A percentile compares a stretch with the other conserved stretches of the same genome.
Evolutionary conservation across 2,329 filamentous ascomycete genomes (phyloP).

Genomic region (Zymoseptoria tritici): DNA sequence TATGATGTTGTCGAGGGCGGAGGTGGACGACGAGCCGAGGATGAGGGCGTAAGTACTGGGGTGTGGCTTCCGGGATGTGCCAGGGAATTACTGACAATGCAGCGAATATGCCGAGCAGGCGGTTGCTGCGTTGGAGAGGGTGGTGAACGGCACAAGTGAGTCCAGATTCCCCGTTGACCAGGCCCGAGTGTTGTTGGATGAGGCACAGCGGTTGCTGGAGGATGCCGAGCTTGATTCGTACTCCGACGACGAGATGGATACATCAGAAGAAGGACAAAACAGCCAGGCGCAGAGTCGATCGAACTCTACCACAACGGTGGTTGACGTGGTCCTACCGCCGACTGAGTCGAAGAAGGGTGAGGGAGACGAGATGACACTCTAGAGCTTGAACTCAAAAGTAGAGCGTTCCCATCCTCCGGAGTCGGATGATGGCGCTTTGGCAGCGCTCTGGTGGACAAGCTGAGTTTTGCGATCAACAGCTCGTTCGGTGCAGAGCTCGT

Average conservation of each 20-base stretch:
- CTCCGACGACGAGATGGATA: not conserved
- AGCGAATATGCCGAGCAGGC: not conserved
- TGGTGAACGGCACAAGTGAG: not conserved
- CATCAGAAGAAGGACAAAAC: not conserved
- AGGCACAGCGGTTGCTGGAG: not conserved
- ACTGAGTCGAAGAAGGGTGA: not conserved
- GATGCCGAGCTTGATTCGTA: not conserved
- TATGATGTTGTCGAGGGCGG: not conserved
- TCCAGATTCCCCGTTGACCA: not conserved
- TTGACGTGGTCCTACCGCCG: not conserved
- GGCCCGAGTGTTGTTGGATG: not conserved
- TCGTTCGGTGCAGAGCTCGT: constrained; percentile 80
- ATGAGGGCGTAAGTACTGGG: not conserved
- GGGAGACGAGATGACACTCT: not conserved
- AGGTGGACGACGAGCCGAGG: constrained; percentile 2
- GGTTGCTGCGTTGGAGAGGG: not conserved
- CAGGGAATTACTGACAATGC: not conserved
- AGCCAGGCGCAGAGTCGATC: not conserved
- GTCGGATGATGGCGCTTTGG: constrained; percentile 12
- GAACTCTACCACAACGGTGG: not conserved
- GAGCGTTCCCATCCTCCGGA: constrained; percentile 27
- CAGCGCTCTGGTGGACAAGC: constrained; percentile 44
- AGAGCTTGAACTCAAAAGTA: constrained; percentile 28
- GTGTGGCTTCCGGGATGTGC: not conserved
- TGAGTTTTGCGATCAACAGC: constrained; percentile 61